These are phyloP conservation scores for Fagopyrum tataricum DNA, from an alignment of 148 eudicot genomes.

Conservation along the genomic window DNA sequence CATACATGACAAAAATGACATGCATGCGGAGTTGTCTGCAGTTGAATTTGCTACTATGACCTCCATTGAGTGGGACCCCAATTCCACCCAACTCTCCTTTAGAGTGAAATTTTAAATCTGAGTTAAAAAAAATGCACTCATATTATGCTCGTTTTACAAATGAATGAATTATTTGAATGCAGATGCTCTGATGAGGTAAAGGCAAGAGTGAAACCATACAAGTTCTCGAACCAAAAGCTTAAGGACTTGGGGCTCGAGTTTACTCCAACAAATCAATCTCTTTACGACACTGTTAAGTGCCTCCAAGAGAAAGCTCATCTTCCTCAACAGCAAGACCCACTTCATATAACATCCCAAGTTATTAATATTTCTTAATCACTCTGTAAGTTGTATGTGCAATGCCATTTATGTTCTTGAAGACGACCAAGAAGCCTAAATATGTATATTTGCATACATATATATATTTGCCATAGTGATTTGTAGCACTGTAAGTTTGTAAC, in stretches of 20 bases:
- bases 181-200: slow-evolving; percentile 79
- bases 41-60: neutral
- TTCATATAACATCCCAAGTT: slow-evolving; percentile 21
- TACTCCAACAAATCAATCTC: slow-evolving; percentile 48
- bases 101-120: too few relatives aligned
- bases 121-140: too few relatives aligned
- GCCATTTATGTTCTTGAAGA: neutral
- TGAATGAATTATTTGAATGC: neutral
- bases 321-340: slow-evolving; percentile 30
- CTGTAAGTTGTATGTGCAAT: neutral
- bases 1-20: too few relatives aligned
- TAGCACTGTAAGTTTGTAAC: too few relatives aligned
- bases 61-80: neutral
- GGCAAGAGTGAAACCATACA: slow-evolving; percentile 64
- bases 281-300: slow-evolving; percentile 70
- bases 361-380: neutral
- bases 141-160: too few relatives aligned
- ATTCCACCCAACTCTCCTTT: too few relatives aligned
- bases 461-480: too few relatives aligned
- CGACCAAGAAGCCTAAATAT: neutral
- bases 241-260: slow-evolving; percentile 75
- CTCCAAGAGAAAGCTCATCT: slow-evolving; percentile 78
- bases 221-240: slow-evolving; percentile 70
- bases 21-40: neutral
- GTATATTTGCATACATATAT: too few relatives aligned